Conservation (phyloP, 1,139 yeast species). For the Pichia sp. region DNA sequence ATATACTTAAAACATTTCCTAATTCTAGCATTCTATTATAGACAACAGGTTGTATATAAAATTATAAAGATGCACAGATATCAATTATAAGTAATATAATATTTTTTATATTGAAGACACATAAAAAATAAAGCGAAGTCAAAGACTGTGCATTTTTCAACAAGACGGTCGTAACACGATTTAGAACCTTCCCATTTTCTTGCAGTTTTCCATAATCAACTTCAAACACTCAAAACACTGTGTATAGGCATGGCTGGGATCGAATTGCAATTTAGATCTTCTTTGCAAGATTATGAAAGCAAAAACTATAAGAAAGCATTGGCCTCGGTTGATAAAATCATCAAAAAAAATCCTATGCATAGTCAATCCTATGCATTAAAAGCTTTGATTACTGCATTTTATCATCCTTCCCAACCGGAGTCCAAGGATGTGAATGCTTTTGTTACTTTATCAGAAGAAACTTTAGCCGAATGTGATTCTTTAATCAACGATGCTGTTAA, state of each 20-base stretch:
- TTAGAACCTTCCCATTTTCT: not conserved
- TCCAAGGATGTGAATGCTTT: conserved; percentile 21
- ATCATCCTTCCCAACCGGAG: conserved; percentile 13
- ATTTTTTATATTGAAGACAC: too few species aligned
- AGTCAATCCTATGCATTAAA: conserved; percentile 82
- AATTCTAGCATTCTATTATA: too few species aligned
- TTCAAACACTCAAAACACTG: not conserved
- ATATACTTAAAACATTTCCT: too few species aligned
- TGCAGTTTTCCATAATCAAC: not conserved
- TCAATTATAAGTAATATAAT: too few species aligned
- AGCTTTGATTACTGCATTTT: conserved; percentile 47
- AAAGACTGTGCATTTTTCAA: too few species aligned
- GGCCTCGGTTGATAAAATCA: conserved; percentile 65
- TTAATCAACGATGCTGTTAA: conserved; percentile 56
- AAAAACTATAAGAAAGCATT: conserved; percentile 85
- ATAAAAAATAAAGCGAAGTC: not conserved
- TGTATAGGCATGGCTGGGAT: conserved; percentile 1
- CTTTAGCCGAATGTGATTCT: conserved; percentile 51
- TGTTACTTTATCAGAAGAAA: conserved; percentile 41
- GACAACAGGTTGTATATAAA: too few species aligned
- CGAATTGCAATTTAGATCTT: conserved; percentile 53
- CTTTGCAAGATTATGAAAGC: conserved; percentile 72
- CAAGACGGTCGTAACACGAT: too few species aligned
- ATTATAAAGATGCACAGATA: too few species aligned
- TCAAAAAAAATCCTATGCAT: conserved; percentile 71